Conservation (phyloP, 768 basidiomycete genomes). For the Mycena albidolilacea region DNA sequence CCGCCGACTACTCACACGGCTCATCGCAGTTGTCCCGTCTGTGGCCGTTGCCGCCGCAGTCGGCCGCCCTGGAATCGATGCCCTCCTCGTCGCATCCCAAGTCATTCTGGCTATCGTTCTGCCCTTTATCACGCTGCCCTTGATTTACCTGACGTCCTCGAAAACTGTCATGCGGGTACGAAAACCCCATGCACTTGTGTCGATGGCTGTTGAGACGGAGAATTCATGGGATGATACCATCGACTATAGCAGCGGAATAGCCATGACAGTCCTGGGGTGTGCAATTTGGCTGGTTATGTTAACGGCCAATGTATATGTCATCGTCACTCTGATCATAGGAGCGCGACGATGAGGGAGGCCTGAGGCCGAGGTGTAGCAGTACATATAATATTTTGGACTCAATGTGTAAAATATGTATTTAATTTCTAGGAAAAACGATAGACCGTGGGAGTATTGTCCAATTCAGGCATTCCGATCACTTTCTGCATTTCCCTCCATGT, state of each 20-base stretch:
- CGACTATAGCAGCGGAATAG: conserved; percentile 75
- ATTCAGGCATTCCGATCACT: not conserved
- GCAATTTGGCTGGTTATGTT: conserved; percentile 76
- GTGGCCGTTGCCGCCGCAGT: conserved; percentile 82
- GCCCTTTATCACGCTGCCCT: conserved; percentile 88
- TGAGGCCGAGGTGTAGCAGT: not conserved
- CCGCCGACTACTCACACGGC: conserved; percentile 87
- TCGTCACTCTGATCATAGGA: conserved; percentile 53
- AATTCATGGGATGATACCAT: conserved; percentile 54
- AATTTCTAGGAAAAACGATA: not conserved
- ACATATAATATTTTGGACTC: not conserved
- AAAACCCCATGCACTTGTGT: conserved; percentile 53
- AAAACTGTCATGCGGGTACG: conserved; percentile 80
- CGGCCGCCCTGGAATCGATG: conserved; percentile 79
- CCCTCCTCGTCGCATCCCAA: conserved; percentile 89
- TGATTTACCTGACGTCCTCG: conserved; percentile 82
- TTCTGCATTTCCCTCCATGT: conserved; percentile 11
- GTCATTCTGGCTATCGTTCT: conserved; percentile 88
- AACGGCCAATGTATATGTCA: conserved; percentile 83
- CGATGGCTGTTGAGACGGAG: conserved; percentile 41
- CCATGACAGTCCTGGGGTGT: conserved; percentile 65
- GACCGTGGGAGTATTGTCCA: conserved; percentile 10
- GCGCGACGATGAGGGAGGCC: conserved; percentile 5
- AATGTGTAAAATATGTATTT: not conserved
- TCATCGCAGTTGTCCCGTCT: conserved; percentile 87